Percentiles rank a stretch among this genome's conserved stretches.
Evolutionary conservation across 164 flowering plant species (phyloP).

Genomic region (Macadamia tetraphylla): DNA sequence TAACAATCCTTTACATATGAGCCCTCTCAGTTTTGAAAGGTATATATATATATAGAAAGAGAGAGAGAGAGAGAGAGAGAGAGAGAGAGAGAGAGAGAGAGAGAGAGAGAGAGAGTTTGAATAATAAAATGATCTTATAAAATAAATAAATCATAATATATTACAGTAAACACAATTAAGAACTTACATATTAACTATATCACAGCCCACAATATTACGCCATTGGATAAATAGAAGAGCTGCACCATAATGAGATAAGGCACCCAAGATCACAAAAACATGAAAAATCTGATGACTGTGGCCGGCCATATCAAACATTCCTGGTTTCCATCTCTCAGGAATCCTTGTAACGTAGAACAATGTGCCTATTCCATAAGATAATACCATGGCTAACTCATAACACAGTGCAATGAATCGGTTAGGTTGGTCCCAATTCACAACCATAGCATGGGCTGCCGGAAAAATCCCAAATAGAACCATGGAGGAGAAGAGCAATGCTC

Average conservation of each 20-base stretch:
- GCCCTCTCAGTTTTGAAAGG: no score
- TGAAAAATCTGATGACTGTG: slow-evolving; percentile 95
- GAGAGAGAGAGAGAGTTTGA: no score
- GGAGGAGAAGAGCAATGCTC: slow-evolving; percentile 63
- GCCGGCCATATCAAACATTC: slow-evolving; percentile 79
- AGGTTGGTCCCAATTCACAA: slow-evolving; percentile 69
- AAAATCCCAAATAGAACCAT: slow-evolving; percentile 79
- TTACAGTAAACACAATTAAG: no score
- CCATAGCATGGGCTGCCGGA: slow-evolving; percentile 63
- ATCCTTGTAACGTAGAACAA: slow-evolving; percentile 60
- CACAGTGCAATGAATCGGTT: slow-evolving; percentile 34
- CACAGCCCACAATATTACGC: slow-evolving; percentile 53
- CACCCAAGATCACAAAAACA: slow-evolving; percentile 73
- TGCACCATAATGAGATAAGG: slow-evolving; percentile 80
- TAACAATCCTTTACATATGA: no score
- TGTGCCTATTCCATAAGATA: slow-evolving; percentile 59
- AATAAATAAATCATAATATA: no score
- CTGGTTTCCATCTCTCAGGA: slow-evolving; percentile 85
- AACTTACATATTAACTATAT: neutral
- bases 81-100: no score
- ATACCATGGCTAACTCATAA: slow-evolving; percentile 70
- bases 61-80: no score
- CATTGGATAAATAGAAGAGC: slow-evolving; percentile 57
- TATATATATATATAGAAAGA: no score
- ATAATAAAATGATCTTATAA: no score